Conservation (phyloP, 768 basidiomycete genomes). For the Imleria badia region DNA sequence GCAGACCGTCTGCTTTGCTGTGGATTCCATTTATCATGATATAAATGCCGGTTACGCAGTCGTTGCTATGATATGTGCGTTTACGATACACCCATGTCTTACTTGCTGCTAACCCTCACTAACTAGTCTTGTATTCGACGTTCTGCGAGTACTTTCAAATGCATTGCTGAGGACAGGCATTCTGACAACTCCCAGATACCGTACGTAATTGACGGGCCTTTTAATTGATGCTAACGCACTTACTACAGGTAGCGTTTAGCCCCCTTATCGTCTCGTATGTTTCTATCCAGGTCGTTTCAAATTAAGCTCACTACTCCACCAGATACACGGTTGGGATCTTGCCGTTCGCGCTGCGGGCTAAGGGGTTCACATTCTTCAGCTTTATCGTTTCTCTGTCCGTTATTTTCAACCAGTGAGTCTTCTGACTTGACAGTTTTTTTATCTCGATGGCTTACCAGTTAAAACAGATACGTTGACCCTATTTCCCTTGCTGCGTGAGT, state of each 20-base stretch:
- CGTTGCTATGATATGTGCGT: conserved; percentile 45
- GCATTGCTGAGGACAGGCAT: not conserved
- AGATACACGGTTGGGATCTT: conserved; percentile 42
- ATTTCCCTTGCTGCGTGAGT: conserved; percentile 28
- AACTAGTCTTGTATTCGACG: conserved; percentile 39
- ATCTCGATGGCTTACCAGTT: conserved; percentile 22
- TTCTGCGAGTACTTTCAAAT: conserved; percentile 28
- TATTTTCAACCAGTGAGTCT: conserved; percentile 40
- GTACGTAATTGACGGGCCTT: conserved; percentile 15
- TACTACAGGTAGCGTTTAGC: conserved; percentile 33
- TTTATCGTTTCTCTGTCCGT: conserved; percentile 38
- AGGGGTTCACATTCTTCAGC: conserved; percentile 38
- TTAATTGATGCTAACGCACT: not conserved
- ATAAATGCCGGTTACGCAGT: conserved; percentile 38
- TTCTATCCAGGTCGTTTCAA: not conserved
- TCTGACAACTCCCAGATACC: conserved; percentile 25
- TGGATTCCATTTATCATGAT: conserved; percentile 26
- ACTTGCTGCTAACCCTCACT: not conserved
- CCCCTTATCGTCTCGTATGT: conserved; percentile 38
- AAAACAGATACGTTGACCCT: conserved; percentile 33
- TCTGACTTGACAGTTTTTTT: conserved; percentile 1
- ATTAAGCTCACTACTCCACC: not conserved
- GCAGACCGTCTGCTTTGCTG: conserved; percentile 34
- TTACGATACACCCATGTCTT: not conserved
- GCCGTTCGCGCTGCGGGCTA: conserved; percentile 39